phyloP scores from a whole-genome alignment of 495 filamentous ascomycete species.

The Parachaetomium inaequale region DNA sequence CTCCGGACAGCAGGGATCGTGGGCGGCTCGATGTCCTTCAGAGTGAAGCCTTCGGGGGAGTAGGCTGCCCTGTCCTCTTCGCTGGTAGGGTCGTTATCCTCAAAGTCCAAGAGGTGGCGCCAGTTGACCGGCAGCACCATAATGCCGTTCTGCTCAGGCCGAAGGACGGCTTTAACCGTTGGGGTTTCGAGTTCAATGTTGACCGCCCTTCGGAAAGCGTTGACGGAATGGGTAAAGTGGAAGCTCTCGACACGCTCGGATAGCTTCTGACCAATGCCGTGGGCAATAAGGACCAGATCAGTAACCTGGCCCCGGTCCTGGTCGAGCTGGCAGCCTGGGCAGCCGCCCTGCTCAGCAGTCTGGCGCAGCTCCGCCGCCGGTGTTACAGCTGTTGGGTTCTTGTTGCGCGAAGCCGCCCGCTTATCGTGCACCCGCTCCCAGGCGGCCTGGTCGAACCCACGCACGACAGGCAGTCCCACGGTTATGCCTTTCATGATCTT shows the following conservation, averaged over 20 bases:
- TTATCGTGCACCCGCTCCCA: conserved; percentile 72
- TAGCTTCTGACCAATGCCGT: conserved; percentile 96
- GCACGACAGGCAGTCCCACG: conserved; percentile 80
- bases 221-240: conserved; percentile 94
- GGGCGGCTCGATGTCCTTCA: conserved; percentile 89
- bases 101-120: conserved; percentile 80
- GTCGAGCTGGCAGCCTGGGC: conserved; percentile 54
- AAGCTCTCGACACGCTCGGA: conserved; percentile 93
- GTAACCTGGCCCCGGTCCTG: conserved; percentile 67
- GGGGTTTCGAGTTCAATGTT: conserved; percentile 79
- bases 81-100: conserved; percentile 59
- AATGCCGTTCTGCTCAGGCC: conserved; percentile 58
- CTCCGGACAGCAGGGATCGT: conserved; percentile 84
- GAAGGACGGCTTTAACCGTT: conserved; percentile 67
- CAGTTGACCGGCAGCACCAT: conserved; percentile 71
- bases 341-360: conserved; percentile 37
- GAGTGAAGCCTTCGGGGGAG: conserved; percentile 60
- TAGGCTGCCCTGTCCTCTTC: conserved; percentile 47
- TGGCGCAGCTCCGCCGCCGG: conserved; percentile 21
- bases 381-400: conserved; percentile 36
- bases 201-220: conserved; percentile 78
- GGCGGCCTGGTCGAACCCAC: conserved; percentile 72
- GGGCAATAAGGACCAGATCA: conserved; percentile 84
- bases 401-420: conserved; percentile 36
- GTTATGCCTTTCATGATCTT: conserved; percentile 79